These are phyloP conservation scores for Candida silvicultrix DNA, from an alignment of 805 yeast genomes.

Conservation along the genomic window DNA sequence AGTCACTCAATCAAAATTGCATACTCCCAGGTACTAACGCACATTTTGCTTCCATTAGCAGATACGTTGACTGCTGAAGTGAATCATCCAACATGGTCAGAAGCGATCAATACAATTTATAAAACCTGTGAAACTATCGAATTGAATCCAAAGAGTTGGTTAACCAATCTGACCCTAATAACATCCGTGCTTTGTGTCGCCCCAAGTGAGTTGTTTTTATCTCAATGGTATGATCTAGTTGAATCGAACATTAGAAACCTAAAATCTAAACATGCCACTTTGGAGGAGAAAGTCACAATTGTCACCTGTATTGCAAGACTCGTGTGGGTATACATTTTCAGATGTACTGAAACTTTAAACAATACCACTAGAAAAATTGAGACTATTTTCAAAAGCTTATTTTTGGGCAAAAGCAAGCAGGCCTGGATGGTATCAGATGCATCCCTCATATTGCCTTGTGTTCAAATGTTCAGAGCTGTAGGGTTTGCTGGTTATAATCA, in stretches of 20 bases:
- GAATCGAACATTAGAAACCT: slow-evolving; percentile 57
- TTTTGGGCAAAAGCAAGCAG: slow-evolving; percentile 56
- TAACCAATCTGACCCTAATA: slow-evolving; percentile 56
- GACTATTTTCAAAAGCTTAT: slow-evolving; percentile 46
- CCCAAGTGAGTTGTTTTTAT: slow-evolving; percentile 66
- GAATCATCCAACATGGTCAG: slow-evolving; percentile 93
- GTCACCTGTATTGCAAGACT: slow-evolving; percentile 66
- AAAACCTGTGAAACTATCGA: slow-evolving; percentile 40
- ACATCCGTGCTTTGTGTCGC: slow-evolving; percentile 77
- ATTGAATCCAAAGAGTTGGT: slow-evolving; percentile 51
- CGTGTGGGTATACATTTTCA: slow-evolving; percentile 82
- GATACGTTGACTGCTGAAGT: slow-evolving; percentile 88
- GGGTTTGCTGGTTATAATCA: slow-evolving; percentile 78
- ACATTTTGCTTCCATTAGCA: slow-evolving; percentile 74
- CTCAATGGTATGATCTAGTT: slow-evolving; percentile 63
- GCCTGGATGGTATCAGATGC: slow-evolving; percentile 72
- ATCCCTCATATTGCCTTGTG: slow-evolving; percentile 54
- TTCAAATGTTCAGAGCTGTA: slow-evolving; percentile 67
- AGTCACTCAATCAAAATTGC: slow-evolving; percentile 65
- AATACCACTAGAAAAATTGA: slow-evolving; percentile 79
- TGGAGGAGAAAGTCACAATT: slow-evolving; percentile 43
- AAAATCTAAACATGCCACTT: slow-evolving; percentile 48
- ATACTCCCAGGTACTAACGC: slow-evolving; percentile 79
- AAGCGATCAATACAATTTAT: slow-evolving; percentile 63
- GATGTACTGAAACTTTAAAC: slow-evolving; percentile 85